Evolutionary conservation across 495 filamentous ascomycete genomes (phyloP), one percentile per base, ranked within the genome.

Genomic region (Podospora anserina): DNA sequence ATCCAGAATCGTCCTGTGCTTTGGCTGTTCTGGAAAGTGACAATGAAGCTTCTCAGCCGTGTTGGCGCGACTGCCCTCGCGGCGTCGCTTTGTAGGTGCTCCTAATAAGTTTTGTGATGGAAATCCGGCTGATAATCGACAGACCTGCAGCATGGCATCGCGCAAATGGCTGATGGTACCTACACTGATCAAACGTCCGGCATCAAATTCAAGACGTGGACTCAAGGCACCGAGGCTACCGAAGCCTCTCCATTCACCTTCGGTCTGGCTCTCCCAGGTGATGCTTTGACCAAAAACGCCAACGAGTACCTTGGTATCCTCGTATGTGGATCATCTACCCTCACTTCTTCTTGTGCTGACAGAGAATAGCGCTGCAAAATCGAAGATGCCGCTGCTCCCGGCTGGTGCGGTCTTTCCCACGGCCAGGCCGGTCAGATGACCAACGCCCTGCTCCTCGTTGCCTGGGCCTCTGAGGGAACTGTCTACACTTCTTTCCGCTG

Each of bases 291-390:
- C 6, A 81, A 79, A 60, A 79, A 87, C 68, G 80, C 83, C 2
- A 80, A 75, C 53, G 87, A 89, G 70, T 89, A 88, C 66, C 86
- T 89, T 67, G 88, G 88, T 67, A 66, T 82, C 16, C 75, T 86
- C 65, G 84, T 86, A 78, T 4, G 79, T 77, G n/a, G 0, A 64
- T 61, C 57, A 63, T 15, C 16, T n/a, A 68, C 32, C 39, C 7
- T 6, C 15, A 16, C 13, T 11, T 11, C 5, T 49, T 49, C 39
- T 49, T 49, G 39, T 49, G 39, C 39, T 49, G 39, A 49, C 15
- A 16, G 39, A 49, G 2, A 49, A 49, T n/a, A 79, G 77, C 72
- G 77, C 18, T 79, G 77, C 68, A 30, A 67, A 56, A 72, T 75
- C 20, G 70, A 67, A 23, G 69, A 72, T 34, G 57, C 64, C 26